Evolutionary conservation across 306 rosid species (phyloP).

Genomic region (Citrullus amarus): DNA sequence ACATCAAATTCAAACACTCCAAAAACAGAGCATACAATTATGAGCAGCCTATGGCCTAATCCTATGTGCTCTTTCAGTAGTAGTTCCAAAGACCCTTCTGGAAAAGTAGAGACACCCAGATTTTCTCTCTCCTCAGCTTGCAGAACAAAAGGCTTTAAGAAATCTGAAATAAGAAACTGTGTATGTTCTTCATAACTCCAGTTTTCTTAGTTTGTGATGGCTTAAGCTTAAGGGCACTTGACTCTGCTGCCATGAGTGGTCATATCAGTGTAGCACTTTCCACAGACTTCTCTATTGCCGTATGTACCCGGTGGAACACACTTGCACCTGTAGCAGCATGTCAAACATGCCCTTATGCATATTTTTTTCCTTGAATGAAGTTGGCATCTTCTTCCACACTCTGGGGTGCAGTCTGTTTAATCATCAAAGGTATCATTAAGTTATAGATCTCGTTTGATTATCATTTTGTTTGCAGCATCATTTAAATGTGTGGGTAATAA

Average conservation of each 20-base stretch:
- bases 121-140: neutral
- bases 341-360: conserved; percentile 65
- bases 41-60: neutral
- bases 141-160: neutral
- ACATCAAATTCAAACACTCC: neutral
- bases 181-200: neutral
- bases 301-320: conserved; percentile 93
- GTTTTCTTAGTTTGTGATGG: neutral
- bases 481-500: no score
- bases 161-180: neutral
- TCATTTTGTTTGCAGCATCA: neutral
- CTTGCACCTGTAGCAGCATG: conserved; percentile 80
- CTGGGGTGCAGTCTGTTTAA: conserved; percentile 52
- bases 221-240: conserved; percentile 53
- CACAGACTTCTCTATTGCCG: conserved; percentile 73
- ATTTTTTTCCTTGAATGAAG: conserved; percentile 39
- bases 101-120: neutral
- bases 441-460: no score
- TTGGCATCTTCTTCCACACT: conserved; percentile 47
- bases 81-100: neutral
- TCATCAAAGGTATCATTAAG: no score
- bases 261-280: conserved; percentile 83
- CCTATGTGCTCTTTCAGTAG: neutral
- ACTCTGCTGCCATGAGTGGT: conserved; percentile 44
- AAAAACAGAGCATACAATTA: neutral